phyloP scores from a whole-genome alignment of 225 moss, liverwort and hornwort species.

The Polytrichum commune region DNA sequence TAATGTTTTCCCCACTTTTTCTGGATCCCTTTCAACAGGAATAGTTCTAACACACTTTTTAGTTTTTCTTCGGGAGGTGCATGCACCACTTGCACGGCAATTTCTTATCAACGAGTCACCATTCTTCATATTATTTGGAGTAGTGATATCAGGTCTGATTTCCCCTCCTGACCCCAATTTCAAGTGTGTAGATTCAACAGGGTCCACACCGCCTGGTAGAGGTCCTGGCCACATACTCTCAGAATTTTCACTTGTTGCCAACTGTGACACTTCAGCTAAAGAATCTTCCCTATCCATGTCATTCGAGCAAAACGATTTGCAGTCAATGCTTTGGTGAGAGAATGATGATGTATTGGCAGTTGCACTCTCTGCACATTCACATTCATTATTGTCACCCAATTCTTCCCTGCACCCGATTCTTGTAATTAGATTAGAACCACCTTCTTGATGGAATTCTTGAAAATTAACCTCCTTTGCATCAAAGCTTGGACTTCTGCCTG shows the following conservation, averaged over 20 bases:
- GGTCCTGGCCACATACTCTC: slow-evolving; percentile 35
- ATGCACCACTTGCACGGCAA: not conserved
- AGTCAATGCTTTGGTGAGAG: not conserved
- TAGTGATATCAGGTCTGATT: not conserved
- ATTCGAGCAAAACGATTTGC: not conserved
- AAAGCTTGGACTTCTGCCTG: slow-evolving; percentile 9
- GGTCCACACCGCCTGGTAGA: slow-evolving; percentile 49
- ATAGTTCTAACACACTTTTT: not conserved
- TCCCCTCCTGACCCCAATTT: slow-evolving; percentile 37
- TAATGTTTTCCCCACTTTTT: no score
- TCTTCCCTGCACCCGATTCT: not conserved
- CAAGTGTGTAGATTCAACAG: slow-evolving; percentile 26
- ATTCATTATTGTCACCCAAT: not conserved
- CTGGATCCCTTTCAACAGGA: not conserved
- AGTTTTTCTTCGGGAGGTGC: slow-evolving; percentile 3
- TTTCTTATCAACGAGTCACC: slow-evolving; percentile 1
- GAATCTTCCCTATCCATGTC: slow-evolving; percentile 3
- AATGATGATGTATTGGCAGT: not conserved
- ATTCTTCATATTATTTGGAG: no score
- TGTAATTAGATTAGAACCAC: no score
- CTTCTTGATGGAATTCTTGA: not conserved
- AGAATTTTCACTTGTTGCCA: slow-evolving; percentile 12
- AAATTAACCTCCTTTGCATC: not conserved
- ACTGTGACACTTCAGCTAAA: slow-evolving; percentile 12
- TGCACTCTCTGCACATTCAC: not conserved